Evolutionary conservation across 2,329 filamentous ascomycete genomes (phyloP), one percentile per base, ranked within the genome.

Genomic region (Exophiala oligosperma): DNA sequence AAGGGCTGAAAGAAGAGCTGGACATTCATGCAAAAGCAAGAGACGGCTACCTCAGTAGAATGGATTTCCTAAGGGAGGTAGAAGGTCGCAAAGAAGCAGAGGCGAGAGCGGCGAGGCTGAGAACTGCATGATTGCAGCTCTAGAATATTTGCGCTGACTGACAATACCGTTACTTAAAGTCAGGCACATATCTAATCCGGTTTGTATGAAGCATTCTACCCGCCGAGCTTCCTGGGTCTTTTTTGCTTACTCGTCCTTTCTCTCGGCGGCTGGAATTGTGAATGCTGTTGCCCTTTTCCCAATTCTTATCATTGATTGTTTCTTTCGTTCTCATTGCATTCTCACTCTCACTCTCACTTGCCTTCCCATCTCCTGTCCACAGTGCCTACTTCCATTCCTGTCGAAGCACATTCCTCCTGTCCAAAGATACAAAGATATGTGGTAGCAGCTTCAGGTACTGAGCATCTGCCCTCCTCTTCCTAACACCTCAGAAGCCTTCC

Each of bases 21-120:
- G 79, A 82, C 55, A 77, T 77, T 47, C 83, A 86, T 68, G 83
- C 82, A 61, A 84, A 83, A 69, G 83, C 83, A 9, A 86, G 85
- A 67, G 80, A 82, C 54, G 82, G 82, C 0, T 88, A 85, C 70
- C 71, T 86, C 66, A 81, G 78, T 14, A 78, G 84, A 48, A 85
- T 84, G 78, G 82, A 85, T 52, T 88, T 88, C 68, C 73, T 88
- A 75, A 78, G 77, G 58, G 78, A 80, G 9, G 81, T 84, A 28
- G 83, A 84, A 62, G 76, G 77, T 43, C 79, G 78, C 60, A 75
- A 75, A 64, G 83, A 87, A 61, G 80, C 82, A 51, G 82, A 85
- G 65, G 77, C 79, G 50, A 76, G 79, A 62, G 77, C 74, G 64
- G 77, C 77, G 41, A 79, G 82, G 61, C 67, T 80, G 68, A 79